Conservation (phyloP, 345 rosid genomes). For the Murraya koenigii region DNA sequence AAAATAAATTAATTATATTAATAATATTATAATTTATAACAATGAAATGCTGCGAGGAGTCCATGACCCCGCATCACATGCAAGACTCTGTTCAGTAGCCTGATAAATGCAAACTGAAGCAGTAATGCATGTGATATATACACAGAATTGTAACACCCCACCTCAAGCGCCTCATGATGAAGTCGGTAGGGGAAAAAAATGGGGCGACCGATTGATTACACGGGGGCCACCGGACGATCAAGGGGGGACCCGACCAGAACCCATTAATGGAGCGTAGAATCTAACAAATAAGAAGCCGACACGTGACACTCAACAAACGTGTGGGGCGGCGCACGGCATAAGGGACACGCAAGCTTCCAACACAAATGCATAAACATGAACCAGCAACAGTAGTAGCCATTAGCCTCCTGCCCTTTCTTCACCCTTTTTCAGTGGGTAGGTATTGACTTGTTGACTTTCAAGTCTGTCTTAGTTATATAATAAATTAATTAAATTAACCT, state of each 20-base stretch:
- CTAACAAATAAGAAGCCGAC: slow-evolving; percentile 15
- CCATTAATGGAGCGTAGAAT: not conserved
- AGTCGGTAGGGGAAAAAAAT: slow-evolving; percentile 22
- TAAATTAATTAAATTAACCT: not conserved
- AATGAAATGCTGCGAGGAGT: too few species aligned
- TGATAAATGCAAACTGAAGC: not conserved
- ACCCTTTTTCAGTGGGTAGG: not conserved
- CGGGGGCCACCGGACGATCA: slow-evolving; percentile 2
- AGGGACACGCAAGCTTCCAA: slow-evolving; percentile 17
- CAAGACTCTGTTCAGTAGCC: not conserved
- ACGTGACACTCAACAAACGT: slow-evolving; percentile 22
- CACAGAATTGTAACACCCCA: not conserved
- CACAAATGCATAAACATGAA: too few species aligned
- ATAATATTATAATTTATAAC: too few species aligned
- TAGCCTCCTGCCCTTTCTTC: too few species aligned
- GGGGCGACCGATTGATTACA: not conserved
- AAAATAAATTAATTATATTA: too few species aligned
- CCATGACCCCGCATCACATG: not conserved
- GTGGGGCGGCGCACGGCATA: slow-evolving; percentile 55
- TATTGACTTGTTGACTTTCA: not conserved
- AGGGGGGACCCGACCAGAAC: not conserved
- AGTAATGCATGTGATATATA: not conserved
- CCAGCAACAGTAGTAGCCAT: too few species aligned
- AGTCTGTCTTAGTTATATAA: not conserved
- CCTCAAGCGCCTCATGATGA: slow-evolving; percentile 1